Evolutionary conservation across 1,139 yeast species (phyloP).

Genomic region (Debaryomyces singareniensis): DNA sequence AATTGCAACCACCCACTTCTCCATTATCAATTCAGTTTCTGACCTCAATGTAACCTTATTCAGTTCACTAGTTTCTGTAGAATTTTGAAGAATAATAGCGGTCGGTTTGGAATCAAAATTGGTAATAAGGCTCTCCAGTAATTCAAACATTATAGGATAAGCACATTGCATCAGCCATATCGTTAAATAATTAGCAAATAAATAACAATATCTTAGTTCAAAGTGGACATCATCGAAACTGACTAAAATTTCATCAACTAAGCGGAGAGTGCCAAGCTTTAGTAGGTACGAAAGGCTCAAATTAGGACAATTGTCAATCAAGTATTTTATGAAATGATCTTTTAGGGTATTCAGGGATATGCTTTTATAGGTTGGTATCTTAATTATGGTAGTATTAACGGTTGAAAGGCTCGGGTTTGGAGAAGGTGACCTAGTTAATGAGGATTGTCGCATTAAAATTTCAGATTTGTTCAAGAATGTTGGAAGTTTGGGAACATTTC

Average conservation of each 20-base stretch:
- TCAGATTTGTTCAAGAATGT: background rate
- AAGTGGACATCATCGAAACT: constrained; percentile 9
- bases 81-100: constrained; percentile 10
- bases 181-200: constrained; percentile 29
- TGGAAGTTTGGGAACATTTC: background rate
- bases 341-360: constrained; percentile 20
- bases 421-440: constrained; percentile 12
- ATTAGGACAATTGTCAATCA: constrained; percentile 18
- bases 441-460: constrained; percentile 1
- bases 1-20: constrained; percentile 41
- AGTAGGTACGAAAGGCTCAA: constrained; percentile 21
- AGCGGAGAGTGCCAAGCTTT: constrained; percentile 28
- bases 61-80: background rate
- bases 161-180: constrained; percentile 11
- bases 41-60: constrained; percentile 15
- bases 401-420: constrained; percentile 16
- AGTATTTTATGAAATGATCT: constrained; percentile 21
- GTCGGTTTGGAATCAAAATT: constrained; percentile 8
- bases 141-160: constrained; percentile 9
- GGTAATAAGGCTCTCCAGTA: constrained; percentile 12
- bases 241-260: constrained; percentile 29
- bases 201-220: constrained; percentile 16
- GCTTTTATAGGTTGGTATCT: constrained; percentile 12
- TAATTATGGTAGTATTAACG: constrained; percentile 12
- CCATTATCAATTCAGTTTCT: constrained; percentile 22